A percentile compares a stretch with the other conserved stretches of the same genome.
These are phyloP conservation scores for Mucor circinelloides DNA, from an alignment of 371 early-diverging fungal species.

Conservation along the genomic window DNA sequence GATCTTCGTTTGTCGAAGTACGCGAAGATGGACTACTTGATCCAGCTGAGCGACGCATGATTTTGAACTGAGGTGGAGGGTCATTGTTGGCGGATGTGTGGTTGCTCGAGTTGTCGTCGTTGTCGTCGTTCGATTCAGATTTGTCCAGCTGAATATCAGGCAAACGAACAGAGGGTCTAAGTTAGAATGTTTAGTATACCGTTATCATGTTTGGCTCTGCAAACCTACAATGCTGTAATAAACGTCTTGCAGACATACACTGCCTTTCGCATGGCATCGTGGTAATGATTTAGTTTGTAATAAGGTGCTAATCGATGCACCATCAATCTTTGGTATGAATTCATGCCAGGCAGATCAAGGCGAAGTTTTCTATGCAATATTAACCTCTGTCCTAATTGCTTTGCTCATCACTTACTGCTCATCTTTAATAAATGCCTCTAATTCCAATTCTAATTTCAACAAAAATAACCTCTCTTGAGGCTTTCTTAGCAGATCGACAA, in stretches of 20 bases:
- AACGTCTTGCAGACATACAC: slow-evolving; percentile 66
- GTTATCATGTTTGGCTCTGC: not conserved
- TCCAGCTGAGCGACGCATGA: slow-evolving; percentile 51
- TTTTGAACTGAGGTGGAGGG: slow-evolving; percentile 40
- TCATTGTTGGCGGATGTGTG: not conserved
- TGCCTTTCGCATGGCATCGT: slow-evolving; percentile 60
- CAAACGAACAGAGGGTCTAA: slow-evolving; percentile 57
- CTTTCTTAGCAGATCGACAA: slow-evolving; percentile 70
- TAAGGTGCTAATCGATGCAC: slow-evolving; percentile 76
- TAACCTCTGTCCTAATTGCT: not conserved
- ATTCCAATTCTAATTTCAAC: slow-evolving; percentile 72
- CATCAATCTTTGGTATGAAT: slow-evolving; percentile 78
- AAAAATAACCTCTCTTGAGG: slow-evolving; percentile 73
- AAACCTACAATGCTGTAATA: slow-evolving; percentile 64
- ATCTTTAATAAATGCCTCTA: slow-evolving; percentile 68
- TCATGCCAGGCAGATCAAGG: slow-evolving; percentile 73
- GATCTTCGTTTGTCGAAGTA: slow-evolving; percentile 8
- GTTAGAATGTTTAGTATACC: not conserved
- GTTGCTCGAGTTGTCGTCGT: not conserved
- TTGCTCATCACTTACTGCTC: slow-evolving; percentile 42
- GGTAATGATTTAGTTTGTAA: slow-evolving; percentile 68
- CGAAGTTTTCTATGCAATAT: slow-evolving; percentile 49
- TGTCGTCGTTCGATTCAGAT: slow-evolving; percentile 11
- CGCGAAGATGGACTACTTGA: slow-evolving; percentile 22
- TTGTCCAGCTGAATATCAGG: slow-evolving; percentile 46